Percentiles rank a stretch among this genome's conserved stretches.
phyloP scores from a whole-genome alignment of 495 filamentous ascomycete species.

The Parmelia sp. region DNA sequence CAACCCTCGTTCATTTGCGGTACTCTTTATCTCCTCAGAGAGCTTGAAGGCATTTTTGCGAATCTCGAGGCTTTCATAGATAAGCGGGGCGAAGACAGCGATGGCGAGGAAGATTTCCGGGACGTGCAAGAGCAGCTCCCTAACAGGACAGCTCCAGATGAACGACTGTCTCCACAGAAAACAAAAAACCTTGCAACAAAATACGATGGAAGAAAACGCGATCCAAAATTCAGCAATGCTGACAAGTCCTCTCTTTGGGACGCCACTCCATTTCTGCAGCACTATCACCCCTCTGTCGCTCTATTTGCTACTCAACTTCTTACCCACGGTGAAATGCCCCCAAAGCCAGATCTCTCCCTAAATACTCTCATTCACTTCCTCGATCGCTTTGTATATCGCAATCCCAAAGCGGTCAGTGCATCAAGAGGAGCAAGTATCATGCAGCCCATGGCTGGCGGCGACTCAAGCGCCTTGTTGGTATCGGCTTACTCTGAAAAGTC shows the following conservation, averaged over 20 bases:
- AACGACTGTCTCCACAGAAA: constrained; percentile 23
- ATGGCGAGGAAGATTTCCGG: constrained; percentile 67
- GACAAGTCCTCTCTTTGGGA: constrained; percentile 92
- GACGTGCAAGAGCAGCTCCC: constrained; percentile 57
- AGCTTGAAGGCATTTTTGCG: constrained; percentile 69
- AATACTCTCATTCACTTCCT: constrained; percentile 93
- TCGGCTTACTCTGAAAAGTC: constrained; percentile 46
- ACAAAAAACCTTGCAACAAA: not conserved
- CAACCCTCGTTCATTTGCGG: constrained; percentile 90
- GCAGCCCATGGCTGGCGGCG: constrained; percentile 76
- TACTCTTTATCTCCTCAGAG: constrained; percentile 76
- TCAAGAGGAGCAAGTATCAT: constrained; percentile 80
- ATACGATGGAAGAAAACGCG: constrained; percentile 85
- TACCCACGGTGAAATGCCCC: constrained; percentile 57
- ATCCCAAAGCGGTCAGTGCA: constrained; percentile 54
- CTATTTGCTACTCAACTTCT: constrained; percentile 70
- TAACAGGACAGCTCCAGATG: constrained; percentile 18
- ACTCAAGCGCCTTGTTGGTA: constrained; percentile 58
- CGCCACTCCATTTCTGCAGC: constrained; percentile 65
- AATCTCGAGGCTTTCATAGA: constrained; percentile 66
- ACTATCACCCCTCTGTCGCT: constrained; percentile 95
- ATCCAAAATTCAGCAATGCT: constrained; percentile 86
- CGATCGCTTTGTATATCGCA: constrained; percentile 93
- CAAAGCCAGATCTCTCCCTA: constrained; percentile 79
- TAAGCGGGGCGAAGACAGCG: constrained; percentile 59